phyloP scores from a whole-genome alignment of 1,284 basidiomycete genomes.

The Cutaneotrichosporon sp. region DNA sequence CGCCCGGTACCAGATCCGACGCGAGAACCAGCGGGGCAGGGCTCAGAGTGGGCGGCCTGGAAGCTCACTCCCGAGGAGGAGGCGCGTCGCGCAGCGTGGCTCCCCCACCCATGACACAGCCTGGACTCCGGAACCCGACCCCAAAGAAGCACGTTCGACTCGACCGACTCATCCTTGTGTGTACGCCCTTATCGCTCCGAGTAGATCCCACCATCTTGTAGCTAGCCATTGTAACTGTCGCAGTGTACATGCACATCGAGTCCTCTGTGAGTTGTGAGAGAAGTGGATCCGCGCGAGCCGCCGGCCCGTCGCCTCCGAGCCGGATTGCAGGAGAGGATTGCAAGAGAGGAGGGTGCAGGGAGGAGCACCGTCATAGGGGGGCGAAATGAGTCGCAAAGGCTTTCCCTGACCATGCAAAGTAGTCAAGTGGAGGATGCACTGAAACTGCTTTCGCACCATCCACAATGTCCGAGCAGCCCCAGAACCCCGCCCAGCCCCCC shows the following conservation, averaged over 20 bases:
- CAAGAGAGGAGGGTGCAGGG: too few species aligned
- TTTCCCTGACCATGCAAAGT: neutral
- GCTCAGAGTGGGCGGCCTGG: conserved; percentile 19
- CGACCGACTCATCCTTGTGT: neutral
- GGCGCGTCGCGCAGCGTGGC: conserved; percentile 7
- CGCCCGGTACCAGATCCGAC: conserved; percentile 7
- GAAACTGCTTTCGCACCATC: conserved; percentile 1
- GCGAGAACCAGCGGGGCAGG: conserved; percentile 6
- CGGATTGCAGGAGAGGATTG: too few species aligned
- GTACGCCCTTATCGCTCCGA: neutral
- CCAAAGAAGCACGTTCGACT: neutral
- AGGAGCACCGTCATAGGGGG: too few species aligned
- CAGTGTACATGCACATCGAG: neutral
- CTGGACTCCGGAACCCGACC: neutral
- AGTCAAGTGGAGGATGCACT: conserved; percentile 2
- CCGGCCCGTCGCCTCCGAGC: too few species aligned
- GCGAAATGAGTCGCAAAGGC: conserved; percentile 1
- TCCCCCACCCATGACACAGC: neutral
- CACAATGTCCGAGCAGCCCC: conserved; percentile 29
- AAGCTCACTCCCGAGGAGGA: conserved; percentile 2
- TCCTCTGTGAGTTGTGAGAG: too few species aligned
- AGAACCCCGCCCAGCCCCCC: conserved; percentile 16
- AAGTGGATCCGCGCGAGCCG: too few species aligned
- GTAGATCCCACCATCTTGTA: neutral
- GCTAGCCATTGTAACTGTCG: neutral